Evolutionary conservation across 1,284 basidiomycete species (phyloP), one percentile per base, ranked within the genome.

Genomic region (Wolfiporia cocos): DNA sequence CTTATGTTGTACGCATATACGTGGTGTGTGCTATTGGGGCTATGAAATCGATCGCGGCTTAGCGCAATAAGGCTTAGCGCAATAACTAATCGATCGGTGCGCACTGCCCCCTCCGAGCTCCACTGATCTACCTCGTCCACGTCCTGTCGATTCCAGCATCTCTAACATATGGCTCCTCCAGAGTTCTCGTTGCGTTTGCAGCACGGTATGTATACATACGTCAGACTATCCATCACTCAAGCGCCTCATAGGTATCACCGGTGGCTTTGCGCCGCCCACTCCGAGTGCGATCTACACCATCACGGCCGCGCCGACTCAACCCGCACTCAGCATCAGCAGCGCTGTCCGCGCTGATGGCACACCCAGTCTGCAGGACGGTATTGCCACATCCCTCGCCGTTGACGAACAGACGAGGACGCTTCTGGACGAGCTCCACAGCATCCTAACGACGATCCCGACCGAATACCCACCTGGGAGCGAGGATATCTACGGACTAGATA

Each of bases 401-500:
- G 58, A 67, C n/a, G 39, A 52, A 7, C 52, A 69, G 43, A 63
- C 60, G 11, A 51, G 56, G n/a, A 52, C 54, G 1, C 70, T 78
- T 34, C 59, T 87, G 42, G 63, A 68, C 15, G 74, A 80, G 55
- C 69, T 87, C 15, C 63, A 79, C 35, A 39, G 20, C 3, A 81
- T 86, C 57, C 61, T 88, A 38, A 76, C 74, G 56, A 49, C 53
- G 2, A 52, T 84, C 43, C 75, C 81, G 29, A 71, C 64, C 1
- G 84, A 86, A 57, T 53, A 59, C 2, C 79, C 78, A 2, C 71
- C 74, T 0, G 81, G 79, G 2, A 75, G 71, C 42, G 60, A 81
- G 52, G 85, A 87, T 53, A 78, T 86, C 43, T 88, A 88, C 51
- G 78, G 78, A 0, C 44, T 77, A 48, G 70, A 86, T 56, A 82